These are phyloP conservation scores for Udeniomyces megalosporus DNA, from an alignment of 768 basidiomycete species.

Conservation along the genomic window DNA sequence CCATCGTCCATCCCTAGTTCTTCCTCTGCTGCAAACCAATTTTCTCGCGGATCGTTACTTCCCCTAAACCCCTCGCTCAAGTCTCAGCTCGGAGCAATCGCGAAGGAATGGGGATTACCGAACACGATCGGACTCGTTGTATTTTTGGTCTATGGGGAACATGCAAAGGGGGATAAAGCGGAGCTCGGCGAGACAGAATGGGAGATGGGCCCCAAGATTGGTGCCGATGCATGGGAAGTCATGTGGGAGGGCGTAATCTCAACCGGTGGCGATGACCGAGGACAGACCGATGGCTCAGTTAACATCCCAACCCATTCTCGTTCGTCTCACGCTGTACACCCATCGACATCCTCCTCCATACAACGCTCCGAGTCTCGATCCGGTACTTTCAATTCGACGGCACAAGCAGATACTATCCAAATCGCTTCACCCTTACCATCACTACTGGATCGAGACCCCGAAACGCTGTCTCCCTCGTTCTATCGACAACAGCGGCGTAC, in stretches of 20 bases:
- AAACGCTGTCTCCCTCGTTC: not conserved
- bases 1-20: not conserved
- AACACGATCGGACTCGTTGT: slow-evolving; percentile 67
- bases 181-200: slow-evolving; percentile 24
- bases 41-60: slow-evolving; percentile 34
- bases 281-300: not conserved
- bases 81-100: slow-evolving; percentile 68
- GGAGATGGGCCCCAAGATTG: slow-evolving; percentile 56
- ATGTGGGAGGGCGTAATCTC: slow-evolving; percentile 42
- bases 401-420: not conserved
- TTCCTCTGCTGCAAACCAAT: not conserved
- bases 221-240: slow-evolving; percentile 73
- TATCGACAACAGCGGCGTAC: not conserved
- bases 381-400: not conserved
- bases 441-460: not conserved
- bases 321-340: not conserved
- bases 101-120: slow-evolving; percentile 82
- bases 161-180: not conserved
- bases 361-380: not conserved
- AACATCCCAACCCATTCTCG: not conserved
- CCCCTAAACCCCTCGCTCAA: slow-evolving; percentile 70
- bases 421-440: not conserved
- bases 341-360: not conserved
- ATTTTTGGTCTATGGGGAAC: slow-evolving; percentile 43
- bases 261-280: not conserved